Conservation (phyloP, 352 stramenopile genomes). For the Phytophthora litchii region DNA sequence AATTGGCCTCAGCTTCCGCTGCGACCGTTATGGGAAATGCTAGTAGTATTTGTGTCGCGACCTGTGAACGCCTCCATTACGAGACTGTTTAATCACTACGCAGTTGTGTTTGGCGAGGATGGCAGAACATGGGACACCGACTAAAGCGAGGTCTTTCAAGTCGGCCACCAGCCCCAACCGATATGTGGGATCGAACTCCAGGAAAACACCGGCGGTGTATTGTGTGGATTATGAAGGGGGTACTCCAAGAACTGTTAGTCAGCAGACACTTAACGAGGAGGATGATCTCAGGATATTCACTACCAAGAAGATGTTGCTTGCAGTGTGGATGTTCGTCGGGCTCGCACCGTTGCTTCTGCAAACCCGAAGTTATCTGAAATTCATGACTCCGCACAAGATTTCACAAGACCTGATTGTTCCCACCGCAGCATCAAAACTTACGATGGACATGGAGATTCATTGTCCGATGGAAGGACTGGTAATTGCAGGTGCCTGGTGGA, state of each 20-base stretch:
- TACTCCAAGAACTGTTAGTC: not conserved
- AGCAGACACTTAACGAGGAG: slow-evolving; percentile 8
- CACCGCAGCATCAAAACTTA: slow-evolving; percentile 7
- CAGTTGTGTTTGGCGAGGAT: slow-evolving; percentile 1
- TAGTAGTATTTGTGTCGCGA: not conserved
- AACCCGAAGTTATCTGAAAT: slow-evolving; percentile 36
- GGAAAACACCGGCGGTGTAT: slow-evolving; percentile 24
- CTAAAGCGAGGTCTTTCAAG: slow-evolving; percentile 3
- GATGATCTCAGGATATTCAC: slow-evolving; percentile 8
- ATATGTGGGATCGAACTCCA: not conserved
- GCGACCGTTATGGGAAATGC: not conserved
- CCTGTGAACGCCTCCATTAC: not conserved
- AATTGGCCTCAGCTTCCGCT: not conserved
- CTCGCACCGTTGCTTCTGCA: slow-evolving; percentile 30
- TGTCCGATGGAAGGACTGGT: slow-evolving; percentile 33
- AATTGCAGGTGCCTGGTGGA: slow-evolving; percentile 39
- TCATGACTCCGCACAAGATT: slow-evolving; percentile 36
- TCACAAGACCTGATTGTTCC: slow-evolving; percentile 31
- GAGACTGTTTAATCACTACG: not conserved
- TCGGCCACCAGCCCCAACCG: slow-evolving; percentile 8
- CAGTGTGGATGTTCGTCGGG: slow-evolving; percentile 30
- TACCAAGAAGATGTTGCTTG: slow-evolving; percentile 20
- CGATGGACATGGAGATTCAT: slow-evolving; percentile 11
- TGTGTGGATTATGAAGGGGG: slow-evolving; percentile 10
- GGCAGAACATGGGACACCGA: not conserved